Base-by-base conservation (phyloP, 106 monocot genomes). In the Xerophyta viscosa region DNA sequence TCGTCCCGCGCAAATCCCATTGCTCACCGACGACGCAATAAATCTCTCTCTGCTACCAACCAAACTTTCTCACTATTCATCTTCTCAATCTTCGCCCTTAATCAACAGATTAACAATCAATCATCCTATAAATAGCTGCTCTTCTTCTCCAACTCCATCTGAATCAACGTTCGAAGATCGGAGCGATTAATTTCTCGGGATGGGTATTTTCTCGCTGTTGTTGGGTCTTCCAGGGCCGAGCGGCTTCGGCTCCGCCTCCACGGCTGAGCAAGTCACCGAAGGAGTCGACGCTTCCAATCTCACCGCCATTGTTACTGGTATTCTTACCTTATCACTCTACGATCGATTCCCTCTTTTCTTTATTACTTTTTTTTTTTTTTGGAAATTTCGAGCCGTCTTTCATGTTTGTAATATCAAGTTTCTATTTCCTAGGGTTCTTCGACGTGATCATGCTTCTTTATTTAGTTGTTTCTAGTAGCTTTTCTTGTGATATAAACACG, bases 221-320 rank as follows among this genome's bases (percentile, higher is more conserved):
- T 90, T 86, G 1, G 98, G 98, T 23, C 41, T 22, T 63, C 79
- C 76, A 3, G 98, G 98, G 1, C 68, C 75, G 6, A 94, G 80
- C 46, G 93, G 93, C 30, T 94, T 73, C 15, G 93, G 93, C 10
- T 94, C 98, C 27, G 76, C 76, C 23, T 63, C 76, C 49, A 90
- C 90, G 3, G 90, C 98, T 0, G 90, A 98, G 71, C 60, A 86
- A 50, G 98, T 86, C 55, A 79, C 90, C 0, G 74, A 68, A 0
- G 76, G 82, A 24, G 19, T 83, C 22, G 83, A 98, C 21, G 90
- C 86, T 7, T 56, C 51, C 37, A 58, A 74, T 4, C 67, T 90
- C 60, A 90, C 98, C 14, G 89, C 68, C 73, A 69, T 98, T 26
- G 41, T 98, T 52, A 98, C 98, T 14, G 98, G 98, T 98, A 33